These are phyloP conservation scores for Pseudogymnoascus sp. DNA, from an alignment of 2,329 filamentous ascomycete genomes.

Conservation along the genomic window DNA sequence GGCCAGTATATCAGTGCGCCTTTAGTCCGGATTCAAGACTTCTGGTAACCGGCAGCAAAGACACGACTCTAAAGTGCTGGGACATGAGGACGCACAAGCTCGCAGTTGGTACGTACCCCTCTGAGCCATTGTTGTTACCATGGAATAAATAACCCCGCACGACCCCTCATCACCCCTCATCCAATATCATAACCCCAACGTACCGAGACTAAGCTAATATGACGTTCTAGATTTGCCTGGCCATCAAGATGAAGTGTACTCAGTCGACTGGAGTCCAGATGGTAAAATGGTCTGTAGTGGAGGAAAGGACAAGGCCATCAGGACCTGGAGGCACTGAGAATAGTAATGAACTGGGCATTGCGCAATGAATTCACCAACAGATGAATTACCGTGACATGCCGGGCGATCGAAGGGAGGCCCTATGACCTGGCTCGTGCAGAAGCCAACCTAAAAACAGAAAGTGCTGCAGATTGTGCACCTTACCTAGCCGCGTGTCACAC, in stretches of 20 bases:
- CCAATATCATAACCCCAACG: background rate
- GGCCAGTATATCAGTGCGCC: slow-evolving; percentile 82
- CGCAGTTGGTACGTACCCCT: slow-evolving; percentile 35
- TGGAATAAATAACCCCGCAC: background rate
- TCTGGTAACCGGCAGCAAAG: slow-evolving; percentile 79
- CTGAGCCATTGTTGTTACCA: background rate
- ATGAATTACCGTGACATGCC: background rate
- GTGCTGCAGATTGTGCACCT: slow-evolving; percentile 3
- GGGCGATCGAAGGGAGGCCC: background rate
- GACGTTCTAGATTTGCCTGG: slow-evolving; percentile 65
- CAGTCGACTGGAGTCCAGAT: slow-evolving; percentile 90
- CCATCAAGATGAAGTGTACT: slow-evolving; percentile 88
- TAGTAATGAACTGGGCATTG: background rate
- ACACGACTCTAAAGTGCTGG: slow-evolving; percentile 93
- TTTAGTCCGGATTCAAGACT: slow-evolving; percentile 91
- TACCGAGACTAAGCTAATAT: background rate
- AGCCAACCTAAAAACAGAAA: slow-evolving; percentile 7
- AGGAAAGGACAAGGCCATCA: slow-evolving; percentile 78
- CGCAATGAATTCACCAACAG: background rate
- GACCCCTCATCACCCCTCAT: slow-evolving; percentile 6
- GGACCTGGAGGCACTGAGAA: slow-evolving; percentile 54
- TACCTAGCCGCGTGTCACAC: background rate
- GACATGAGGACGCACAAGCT: slow-evolving; percentile 80
- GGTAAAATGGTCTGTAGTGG: slow-evolving; percentile 83
- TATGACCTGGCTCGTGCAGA: background rate